These are phyloP conservation scores for Boechera stricta DNA, from an alignment of 345 rosid species.

Conservation along the genomic window DNA sequence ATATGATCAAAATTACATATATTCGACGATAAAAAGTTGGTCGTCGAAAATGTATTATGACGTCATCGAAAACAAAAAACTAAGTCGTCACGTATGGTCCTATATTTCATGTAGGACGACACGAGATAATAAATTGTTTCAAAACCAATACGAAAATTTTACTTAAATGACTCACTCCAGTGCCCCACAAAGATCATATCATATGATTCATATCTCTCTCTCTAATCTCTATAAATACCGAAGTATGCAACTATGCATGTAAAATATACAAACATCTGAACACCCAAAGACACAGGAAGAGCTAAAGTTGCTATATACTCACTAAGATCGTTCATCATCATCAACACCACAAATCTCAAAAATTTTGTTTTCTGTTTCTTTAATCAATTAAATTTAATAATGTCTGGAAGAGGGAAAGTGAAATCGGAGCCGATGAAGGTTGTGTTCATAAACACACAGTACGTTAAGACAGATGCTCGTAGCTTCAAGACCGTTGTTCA, in stretches of 20 bases:
- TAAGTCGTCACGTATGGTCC: constrained; percentile 21
- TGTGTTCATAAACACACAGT: constrained; percentile 54
- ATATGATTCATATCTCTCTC: neutral
- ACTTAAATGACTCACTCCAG: constrained; percentile 5
- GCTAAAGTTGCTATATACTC: constrained; percentile 5
- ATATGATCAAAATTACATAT: neutral
- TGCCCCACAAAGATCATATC: constrained; percentile 25
- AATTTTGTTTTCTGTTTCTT: neutral
- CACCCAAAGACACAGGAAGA: constrained; percentile 16
- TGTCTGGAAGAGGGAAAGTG: constrained; percentile 43
- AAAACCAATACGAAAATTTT: neutral
- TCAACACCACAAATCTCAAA: neutral
- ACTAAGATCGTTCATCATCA: constrained; percentile 24
- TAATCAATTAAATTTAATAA: neutral
- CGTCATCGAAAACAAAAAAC: constrained; percentile 15
- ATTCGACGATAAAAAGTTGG: neutral
- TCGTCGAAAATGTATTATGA: constrained; percentile 10
- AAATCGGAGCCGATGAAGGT: constrained; percentile 50
- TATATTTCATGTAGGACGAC: constrained; percentile 28
- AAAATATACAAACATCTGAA: constrained; percentile 17
- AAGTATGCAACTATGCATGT: neutral
- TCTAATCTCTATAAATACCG: constrained; percentile 21
- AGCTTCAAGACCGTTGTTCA: constrained; percentile 67
- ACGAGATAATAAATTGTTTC: neutral
- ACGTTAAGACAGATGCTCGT: constrained; percentile 55